These are phyloP conservation scores for Xylariaceae sp. DNA, from an alignment of 2,329 filamentous ascomycete genomes.

Conservation along the genomic window DNA sequence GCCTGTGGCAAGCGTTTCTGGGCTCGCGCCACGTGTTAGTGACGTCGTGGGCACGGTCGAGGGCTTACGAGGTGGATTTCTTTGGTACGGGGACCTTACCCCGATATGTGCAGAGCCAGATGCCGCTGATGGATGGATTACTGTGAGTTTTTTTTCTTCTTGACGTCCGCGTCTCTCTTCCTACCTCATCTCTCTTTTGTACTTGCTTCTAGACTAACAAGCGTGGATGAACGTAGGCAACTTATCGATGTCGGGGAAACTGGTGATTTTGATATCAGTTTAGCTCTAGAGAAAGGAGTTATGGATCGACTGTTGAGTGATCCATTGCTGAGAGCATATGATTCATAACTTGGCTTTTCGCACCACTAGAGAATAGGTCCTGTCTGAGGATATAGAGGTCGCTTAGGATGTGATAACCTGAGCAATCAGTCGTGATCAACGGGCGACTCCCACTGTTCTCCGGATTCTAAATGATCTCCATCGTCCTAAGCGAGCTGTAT, in stretches of 20 bases:
- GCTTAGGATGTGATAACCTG: too few relatives aligned
- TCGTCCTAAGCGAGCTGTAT: too few relatives aligned
- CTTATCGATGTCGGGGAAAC: slow-evolving; percentile 13
- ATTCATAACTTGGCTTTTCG: too few relatives aligned
- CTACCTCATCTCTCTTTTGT: not conserved
- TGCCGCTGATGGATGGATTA: slow-evolving; percentile 41
- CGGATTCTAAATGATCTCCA: too few relatives aligned
- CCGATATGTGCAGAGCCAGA: slow-evolving; percentile 38
- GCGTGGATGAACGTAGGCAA: slow-evolving; percentile 5
- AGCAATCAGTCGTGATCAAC: too few relatives aligned
- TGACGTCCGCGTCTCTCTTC: not conserved
- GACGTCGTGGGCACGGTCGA: slow-evolving; percentile 41
- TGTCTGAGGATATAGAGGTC: too few relatives aligned
- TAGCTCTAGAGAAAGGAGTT: slow-evolving; percentile 12
- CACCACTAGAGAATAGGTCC: too few relatives aligned
- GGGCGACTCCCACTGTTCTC: too few relatives aligned
- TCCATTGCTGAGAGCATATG: slow-evolving; percentile 18
- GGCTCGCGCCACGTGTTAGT: slow-evolving; percentile 39
- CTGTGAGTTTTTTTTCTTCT: slow-evolving; percentile 31
- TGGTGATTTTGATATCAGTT: slow-evolving; percentile 15
- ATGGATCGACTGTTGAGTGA: slow-evolving; percentile 24
- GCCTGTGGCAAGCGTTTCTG: slow-evolving; percentile 45
- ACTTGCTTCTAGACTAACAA: not conserved
- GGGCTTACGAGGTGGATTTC: slow-evolving; percentile 41
- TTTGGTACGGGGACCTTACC: slow-evolving; percentile 27